Conservation (phyloP, 2,329 filamentous ascomycete genomes). For the Cryphonectria japonica region DNA sequence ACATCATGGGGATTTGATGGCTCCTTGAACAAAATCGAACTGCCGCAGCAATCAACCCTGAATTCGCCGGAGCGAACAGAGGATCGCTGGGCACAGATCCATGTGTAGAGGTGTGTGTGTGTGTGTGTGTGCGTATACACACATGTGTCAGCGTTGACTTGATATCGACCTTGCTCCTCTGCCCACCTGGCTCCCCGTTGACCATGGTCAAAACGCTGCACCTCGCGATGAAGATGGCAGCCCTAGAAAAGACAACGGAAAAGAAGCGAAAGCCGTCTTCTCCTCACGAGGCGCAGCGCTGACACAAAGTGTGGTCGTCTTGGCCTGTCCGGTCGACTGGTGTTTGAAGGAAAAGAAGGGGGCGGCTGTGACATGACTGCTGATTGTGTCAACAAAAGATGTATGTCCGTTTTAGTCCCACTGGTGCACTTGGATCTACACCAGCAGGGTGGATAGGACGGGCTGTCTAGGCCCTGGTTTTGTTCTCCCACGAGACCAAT, state of each 20-base stretch:
- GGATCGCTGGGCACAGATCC: constrained; percentile 91
- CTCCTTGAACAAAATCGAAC: constrained; percentile 85
- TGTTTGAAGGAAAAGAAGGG: neutral
- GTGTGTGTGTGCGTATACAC: neutral
- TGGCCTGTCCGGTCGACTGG: neutral
- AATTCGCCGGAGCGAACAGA: constrained; percentile 61
- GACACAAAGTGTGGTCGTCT: neutral
- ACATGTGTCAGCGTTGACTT: neutral
- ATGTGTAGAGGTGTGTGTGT: neutral
- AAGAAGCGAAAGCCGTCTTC: constrained; percentile 17
- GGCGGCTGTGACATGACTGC: constrained; percentile 9
- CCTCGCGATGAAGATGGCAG: constrained; percentile 28
- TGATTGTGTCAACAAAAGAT: constrained; percentile 38
- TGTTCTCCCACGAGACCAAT: constrained; percentile 66
- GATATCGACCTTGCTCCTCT: neutral
- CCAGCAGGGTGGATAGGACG: constrained; percentile 68
- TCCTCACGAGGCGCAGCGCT: constrained; percentile 20
- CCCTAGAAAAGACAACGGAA: neutral
- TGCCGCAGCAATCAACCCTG: constrained; percentile 82
- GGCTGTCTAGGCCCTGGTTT: constrained; percentile 69
- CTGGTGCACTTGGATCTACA: constrained; percentile 59
- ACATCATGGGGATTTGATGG: constrained; percentile 76
- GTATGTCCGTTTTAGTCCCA: constrained; percentile 69
- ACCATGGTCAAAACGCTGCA: constrained; percentile 4
- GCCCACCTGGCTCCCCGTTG: neutral